phyloP scores from a whole-genome alignment of 2,329 filamentous ascomycete genomes.

The Lecanicillium sp. region DNA sequence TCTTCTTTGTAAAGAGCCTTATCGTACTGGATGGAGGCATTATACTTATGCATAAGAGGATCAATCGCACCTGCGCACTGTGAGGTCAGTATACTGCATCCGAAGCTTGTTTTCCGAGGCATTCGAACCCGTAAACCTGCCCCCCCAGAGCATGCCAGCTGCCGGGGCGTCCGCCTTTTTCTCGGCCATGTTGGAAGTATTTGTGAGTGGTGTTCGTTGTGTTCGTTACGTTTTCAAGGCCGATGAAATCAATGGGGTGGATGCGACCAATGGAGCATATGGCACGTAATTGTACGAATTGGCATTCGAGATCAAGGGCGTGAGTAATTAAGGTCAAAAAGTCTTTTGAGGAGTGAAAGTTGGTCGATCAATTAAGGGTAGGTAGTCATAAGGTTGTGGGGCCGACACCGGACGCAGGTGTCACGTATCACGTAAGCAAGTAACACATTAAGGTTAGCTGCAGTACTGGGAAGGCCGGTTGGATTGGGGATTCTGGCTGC shows the following conservation, averaged over 20 bases:
- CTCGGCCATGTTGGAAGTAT: slow-evolving; percentile 13
- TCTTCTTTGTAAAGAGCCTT: slow-evolving; percentile 72
- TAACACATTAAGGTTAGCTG: too few species aligned
- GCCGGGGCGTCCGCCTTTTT: slow-evolving; percentile 20
- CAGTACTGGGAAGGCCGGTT: too few species aligned
- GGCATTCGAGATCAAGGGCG: slow-evolving; percentile 11
- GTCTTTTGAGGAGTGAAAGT: too few species aligned
- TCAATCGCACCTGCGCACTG: slow-evolving; percentile 59
- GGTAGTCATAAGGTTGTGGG: too few species aligned
- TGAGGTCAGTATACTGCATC: slow-evolving; percentile 20
- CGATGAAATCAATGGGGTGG: slow-evolving; percentile 11
- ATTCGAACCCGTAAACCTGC: slow-evolving; percentile 40
- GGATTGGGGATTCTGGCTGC: too few species aligned
- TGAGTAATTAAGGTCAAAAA: too few species aligned
- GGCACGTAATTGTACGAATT: slow-evolving; percentile 10
- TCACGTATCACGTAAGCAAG: too few species aligned
- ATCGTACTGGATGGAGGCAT: slow-evolving; percentile 70
- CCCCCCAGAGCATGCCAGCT: slow-evolving; percentile 32
- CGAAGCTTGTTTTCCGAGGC: slow-evolving; percentile 14
- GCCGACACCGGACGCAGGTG: too few species aligned
- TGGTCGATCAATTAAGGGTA: too few species aligned
- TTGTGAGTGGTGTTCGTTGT: slow-evolving; percentile 5
- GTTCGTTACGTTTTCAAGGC: slow-evolving; percentile 10
- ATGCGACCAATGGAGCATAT: slow-evolving; percentile 12
- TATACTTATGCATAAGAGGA: slow-evolving; percentile 80